phyloP scores from a whole-genome alignment of 345 rosid species.

The Brassica cretica region DNA sequence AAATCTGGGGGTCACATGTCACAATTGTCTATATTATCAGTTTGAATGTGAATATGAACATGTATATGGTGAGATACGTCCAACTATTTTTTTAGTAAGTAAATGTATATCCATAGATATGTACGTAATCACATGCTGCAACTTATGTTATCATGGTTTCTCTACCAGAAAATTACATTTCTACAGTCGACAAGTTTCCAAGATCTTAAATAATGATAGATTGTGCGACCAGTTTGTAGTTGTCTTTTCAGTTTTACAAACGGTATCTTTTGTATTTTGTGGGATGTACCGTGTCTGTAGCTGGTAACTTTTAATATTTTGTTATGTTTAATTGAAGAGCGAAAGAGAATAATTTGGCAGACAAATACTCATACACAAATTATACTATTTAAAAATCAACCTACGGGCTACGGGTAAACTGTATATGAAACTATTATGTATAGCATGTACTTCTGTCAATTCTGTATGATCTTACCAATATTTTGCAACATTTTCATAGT shows the following conservation, averaged over 20 bases:
- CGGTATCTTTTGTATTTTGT: neutral
- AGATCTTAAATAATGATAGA: neutral
- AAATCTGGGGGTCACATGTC: constrained; percentile 1
- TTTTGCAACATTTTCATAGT: no score
- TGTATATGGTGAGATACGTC: constrained; percentile 4
- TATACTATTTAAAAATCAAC: neutral
- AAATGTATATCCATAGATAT: neutral
- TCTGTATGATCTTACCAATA: neutral
- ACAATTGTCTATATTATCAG: neutral
- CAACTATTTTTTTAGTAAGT: neutral
- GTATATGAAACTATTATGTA: neutral
- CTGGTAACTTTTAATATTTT: neutral
- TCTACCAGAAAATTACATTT: neutral
- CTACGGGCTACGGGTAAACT: neutral
- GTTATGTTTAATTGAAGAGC: neutral
- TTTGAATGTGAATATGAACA: neutral
- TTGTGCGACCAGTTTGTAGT: neutral
- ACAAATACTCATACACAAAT: neutral
- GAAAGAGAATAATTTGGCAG: neutral
- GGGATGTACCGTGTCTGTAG: neutral
- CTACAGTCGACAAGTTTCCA: neutral
- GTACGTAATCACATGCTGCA: neutral
- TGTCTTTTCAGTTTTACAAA: neutral
- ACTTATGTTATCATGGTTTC: neutral
- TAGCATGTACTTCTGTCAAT: neutral